A percentile compares a stretch with the other conserved stretches of the same genome.
Evolutionary conservation across 768 basidiomycete species (phyloP).

Genomic region (Panaeolus papilionaceus): DNA sequence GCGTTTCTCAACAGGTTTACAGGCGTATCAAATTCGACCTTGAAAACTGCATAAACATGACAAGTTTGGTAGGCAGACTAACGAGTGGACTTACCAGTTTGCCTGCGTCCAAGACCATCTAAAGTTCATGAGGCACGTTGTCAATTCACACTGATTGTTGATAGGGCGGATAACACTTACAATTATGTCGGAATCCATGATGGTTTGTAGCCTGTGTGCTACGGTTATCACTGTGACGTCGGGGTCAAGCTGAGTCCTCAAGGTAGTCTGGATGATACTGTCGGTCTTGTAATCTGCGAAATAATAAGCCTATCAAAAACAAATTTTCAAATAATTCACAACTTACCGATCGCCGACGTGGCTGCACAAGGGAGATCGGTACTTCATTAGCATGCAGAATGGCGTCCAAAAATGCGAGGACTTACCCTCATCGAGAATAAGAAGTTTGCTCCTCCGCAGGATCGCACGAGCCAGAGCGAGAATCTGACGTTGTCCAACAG

Average conservation of each 20-base stretch:
- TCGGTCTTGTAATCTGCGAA: constrained; percentile 64
- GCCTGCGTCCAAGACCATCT: constrained; percentile 63
- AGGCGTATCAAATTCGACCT: constrained; percentile 30
- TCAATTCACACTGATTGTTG: constrained; percentile 25
- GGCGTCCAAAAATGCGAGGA: too few relatives aligned
- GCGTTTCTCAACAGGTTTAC: constrained; percentile 23
- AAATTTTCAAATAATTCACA: background rate
- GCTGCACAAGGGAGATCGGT: constrained; percentile 25
- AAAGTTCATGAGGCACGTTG: background rate
- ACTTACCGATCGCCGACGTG: constrained; percentile 54
- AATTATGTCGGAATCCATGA: constrained; percentile 70
- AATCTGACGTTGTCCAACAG: constrained; percentile 78
- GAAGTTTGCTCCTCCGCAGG: constrained; percentile 61
- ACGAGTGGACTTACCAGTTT: constrained; percentile 44
- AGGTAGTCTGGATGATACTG: constrained; percentile 70
- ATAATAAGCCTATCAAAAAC: background rate
- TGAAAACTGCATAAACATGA: constrained; percentile 7
- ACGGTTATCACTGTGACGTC: constrained; percentile 70
- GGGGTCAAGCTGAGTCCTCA: constrained; percentile 65
- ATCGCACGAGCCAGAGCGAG: constrained; percentile 72
- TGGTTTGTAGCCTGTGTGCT: constrained; percentile 73
- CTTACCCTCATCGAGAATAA: constrained; percentile 67
- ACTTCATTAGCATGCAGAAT: background rate
- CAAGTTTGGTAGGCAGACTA: constrained; percentile 24
- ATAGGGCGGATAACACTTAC: constrained; percentile 33